These are phyloP conservation scores for Tremella mesenterica DNA, from an alignment of 768 basidiomycete genomes.

Conservation along the genomic window DNA sequence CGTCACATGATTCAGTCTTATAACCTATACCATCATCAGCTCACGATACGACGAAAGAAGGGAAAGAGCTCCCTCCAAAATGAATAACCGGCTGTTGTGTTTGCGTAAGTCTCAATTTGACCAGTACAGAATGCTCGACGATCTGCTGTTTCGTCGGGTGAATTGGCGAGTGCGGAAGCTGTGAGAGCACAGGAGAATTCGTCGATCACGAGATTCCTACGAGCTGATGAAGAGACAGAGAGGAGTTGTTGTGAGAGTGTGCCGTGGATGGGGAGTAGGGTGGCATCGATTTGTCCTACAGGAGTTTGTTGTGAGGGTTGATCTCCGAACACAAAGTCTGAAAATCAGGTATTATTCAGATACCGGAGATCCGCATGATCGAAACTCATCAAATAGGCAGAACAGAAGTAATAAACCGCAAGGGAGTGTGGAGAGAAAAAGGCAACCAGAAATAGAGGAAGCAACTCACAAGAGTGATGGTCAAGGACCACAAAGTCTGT, in stretches of 20 bases:
- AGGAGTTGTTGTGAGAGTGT: constrained; percentile 19
- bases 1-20: constrained; percentile 55
- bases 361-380: too few species aligned
- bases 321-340: constrained; percentile 27
- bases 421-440: too few species aligned
- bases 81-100: constrained; percentile 55
- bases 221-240: constrained; percentile 31
- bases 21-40: constrained; percentile 49
- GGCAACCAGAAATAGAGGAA: too few species aligned
- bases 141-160: constrained; percentile 49
- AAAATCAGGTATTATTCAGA: neutral
- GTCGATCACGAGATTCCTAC: constrained; percentile 30
- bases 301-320: constrained; percentile 10
- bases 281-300: constrained; percentile 42
- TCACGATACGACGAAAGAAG: constrained; percentile 20
- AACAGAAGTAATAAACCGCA: too few species aligned
- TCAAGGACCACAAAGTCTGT: constrained; percentile 46
- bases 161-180: constrained; percentile 50
- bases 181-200: constrained; percentile 53
- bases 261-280: constrained; percentile 18
- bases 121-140: constrained; percentile 53
- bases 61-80: constrained; percentile 55
- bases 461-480: constrained; percentile 20
- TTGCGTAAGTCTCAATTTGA: constrained; percentile 56
- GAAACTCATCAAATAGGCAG: too few species aligned